Conservation (phyloP, 768 basidiomycete genomes). For the Boletus rubescentipes region DNA sequence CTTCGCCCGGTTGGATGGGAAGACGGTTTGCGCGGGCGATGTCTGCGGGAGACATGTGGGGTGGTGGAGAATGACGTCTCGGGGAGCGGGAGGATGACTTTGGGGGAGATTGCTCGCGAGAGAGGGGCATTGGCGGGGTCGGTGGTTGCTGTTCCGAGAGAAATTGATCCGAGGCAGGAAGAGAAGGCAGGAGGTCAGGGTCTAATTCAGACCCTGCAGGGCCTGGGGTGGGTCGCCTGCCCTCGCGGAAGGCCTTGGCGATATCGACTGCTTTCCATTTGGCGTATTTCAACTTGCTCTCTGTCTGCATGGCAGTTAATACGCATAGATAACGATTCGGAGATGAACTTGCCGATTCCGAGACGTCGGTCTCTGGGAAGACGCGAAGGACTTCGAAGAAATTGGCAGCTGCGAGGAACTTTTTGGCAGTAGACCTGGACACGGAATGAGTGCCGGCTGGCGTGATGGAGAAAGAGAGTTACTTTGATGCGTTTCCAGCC, state of each 20-base stretch:
- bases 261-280: constrained; percentile 99
- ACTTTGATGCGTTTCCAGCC: constrained; percentile 74
- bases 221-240: constrained; percentile 77
- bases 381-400: constrained; percentile 87
- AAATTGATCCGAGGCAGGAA: constrained; percentile 15
- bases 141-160: constrained; percentile 15
- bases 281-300: constrained; percentile 88
- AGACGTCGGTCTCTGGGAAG: constrained; percentile 60
- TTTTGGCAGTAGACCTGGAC: constrained; percentile 83
- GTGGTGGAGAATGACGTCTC: constrained; percentile 35
- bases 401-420: constrained; percentile 92
- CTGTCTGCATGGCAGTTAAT: constrained; percentile 48
- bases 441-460: background rate
- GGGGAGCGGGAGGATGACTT: constrained; percentile 26
- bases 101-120: constrained; percentile 28
- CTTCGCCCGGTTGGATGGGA: constrained; percentile 21
- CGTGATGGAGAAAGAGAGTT: constrained; percentile 16
- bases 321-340: background rate
- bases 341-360: constrained; percentile 51
- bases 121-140: constrained; percentile 19
- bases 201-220: constrained; percentile 52
- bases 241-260: constrained; percentile 92
- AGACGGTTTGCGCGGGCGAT: constrained; percentile 31
- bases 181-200: constrained; percentile 17
- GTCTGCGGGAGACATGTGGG: constrained; percentile 29